These are phyloP conservation scores for Adansonia gregorii DNA, from an alignment of 441 rosid genomes.

Conservation along the genomic window DNA sequence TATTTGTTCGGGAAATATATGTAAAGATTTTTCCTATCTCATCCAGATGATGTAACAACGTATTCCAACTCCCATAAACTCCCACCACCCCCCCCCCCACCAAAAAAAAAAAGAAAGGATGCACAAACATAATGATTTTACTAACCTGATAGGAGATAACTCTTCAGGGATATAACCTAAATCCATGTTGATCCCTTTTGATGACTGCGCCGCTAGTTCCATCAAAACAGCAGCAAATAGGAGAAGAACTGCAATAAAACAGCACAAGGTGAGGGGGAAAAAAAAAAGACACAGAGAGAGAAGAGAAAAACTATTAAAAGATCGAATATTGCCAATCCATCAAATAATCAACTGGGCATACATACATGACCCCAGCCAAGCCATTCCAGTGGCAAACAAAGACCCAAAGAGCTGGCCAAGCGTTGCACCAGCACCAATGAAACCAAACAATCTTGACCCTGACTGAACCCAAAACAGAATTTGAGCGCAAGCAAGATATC, in stretches of 20 bases:
- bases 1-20: not conserved
- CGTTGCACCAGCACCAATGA: conserved; percentile 97
- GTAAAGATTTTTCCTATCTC: not conserved
- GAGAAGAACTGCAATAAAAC: conserved; percentile 63
- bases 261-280: conserved; percentile 15
- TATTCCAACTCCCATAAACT: not conserved
- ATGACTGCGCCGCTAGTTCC: conserved; percentile 89
- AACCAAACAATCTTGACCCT: conserved; percentile 95
- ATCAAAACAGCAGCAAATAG: conserved; percentile 80
- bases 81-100: not conserved
- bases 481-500: conserved; percentile 35
- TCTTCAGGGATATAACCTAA: conserved; percentile 62
- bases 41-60: not conserved
- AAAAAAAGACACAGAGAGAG: not conserved
- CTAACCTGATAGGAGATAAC: conserved; percentile 68
- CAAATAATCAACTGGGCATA: conserved; percentile 24
- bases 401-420: conserved; percentile 96
- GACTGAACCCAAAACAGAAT: conserved; percentile 61
- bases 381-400: conserved; percentile 78
- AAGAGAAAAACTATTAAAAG: conserved; percentile 8
- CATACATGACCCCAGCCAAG: conserved; percentile 94
- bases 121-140: conserved; percentile 17
- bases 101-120: not conserved
- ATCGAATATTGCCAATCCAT: conserved; percentile 16
- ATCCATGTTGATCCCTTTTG: conserved; percentile 76